A percentile compares a stretch with the other conserved stretches of the same genome.
phyloP scores from a whole-genome alignment of 2,329 filamentous ascomycete species.

The Neonectria sp. region DNA sequence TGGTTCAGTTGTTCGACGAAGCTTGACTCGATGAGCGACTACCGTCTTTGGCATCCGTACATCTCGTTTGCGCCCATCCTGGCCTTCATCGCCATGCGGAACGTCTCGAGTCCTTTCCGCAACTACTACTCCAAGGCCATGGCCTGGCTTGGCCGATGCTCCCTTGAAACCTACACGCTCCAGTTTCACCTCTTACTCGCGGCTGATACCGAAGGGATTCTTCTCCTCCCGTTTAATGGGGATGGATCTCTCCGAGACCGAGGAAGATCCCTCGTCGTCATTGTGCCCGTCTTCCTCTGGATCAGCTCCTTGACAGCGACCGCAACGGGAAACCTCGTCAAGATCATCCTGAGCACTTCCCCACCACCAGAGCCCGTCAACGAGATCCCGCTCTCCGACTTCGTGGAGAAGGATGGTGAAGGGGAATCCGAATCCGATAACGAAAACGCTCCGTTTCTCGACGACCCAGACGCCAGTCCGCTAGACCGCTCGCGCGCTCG shows the following conservation, averaged over 20 bases:
- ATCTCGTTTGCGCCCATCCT: conserved; percentile 70
- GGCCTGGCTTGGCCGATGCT: conserved; percentile 68
- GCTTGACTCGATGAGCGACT: conserved; percentile 43
- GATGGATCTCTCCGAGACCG: conserved; percentile 42
- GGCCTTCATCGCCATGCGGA: conserved; percentile 68
- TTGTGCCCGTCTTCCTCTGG: conserved; percentile 47
- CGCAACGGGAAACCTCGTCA: conserved; percentile 7
- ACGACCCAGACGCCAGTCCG: neutral
- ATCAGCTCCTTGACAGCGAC: conserved; percentile 33
- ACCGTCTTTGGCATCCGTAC: conserved; percentile 67
- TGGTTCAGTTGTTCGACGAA: conserved; percentile 13
- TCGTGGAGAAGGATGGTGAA: neutral
- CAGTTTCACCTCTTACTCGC: conserved; percentile 75
- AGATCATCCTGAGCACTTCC: conserved; percentile 1
- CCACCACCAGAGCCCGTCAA: neutral
- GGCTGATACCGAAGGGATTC: conserved; percentile 67
- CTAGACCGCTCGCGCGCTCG: neutral
- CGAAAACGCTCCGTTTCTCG: neutral
- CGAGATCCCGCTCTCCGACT: neutral
- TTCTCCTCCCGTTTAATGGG: conserved; percentile 41
- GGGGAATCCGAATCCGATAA: neutral
- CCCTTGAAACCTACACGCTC: conserved; percentile 72
- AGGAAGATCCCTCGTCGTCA: conserved; percentile 45
- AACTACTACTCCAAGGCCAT: conserved; percentile 56
- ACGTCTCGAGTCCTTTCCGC: conserved; percentile 48